Percentiles rank a stretch among this genome's conserved stretches.
These are phyloP conservation scores for Jaapia argillacea DNA, from an alignment of 768 basidiomycete genomes.

Conservation along the genomic window DNA sequence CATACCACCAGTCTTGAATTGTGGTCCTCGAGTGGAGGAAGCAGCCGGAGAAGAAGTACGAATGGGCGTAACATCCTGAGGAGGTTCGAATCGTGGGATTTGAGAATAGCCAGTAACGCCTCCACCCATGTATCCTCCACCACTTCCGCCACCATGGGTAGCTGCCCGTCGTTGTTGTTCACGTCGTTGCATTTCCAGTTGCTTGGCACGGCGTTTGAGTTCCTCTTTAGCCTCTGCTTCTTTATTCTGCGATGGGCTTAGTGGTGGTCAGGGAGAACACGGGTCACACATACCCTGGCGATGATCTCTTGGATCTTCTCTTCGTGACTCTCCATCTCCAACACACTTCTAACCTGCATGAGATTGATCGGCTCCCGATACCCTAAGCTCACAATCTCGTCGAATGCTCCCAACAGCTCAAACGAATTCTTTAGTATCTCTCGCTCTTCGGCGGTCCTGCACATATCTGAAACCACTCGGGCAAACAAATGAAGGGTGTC, in stretches of 20 bases:
- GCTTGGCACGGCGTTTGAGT: conserved; percentile 94
- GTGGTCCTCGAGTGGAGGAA: conserved; percentile 48
- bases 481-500: conserved; percentile 93
- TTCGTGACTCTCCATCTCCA: conserved; percentile 89
- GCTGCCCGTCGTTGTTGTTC: conserved; percentile 82
- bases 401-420: conserved; percentile 90
- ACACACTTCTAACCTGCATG: conserved; percentile 65
- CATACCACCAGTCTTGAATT: conserved; percentile 95
- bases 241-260: conserved; percentile 59
- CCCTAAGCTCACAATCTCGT: conserved; percentile 90
- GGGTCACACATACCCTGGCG: conserved; percentile 52
- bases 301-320: conserved; percentile 98
- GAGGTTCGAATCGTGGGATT: conserved; percentile 61
- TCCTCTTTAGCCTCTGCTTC: conserved; percentile 99
- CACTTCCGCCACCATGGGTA: conserved; percentile 36
- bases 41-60: conserved; percentile 36
- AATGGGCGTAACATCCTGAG: conserved; percentile 37
- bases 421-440: conserved; percentile 89
- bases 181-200: conserved; percentile 94
- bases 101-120: conserved; percentile 63
- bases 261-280: background rate
- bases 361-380: conserved; percentile 73
- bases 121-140: conserved; percentile 55
- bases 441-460: conserved; percentile 76
- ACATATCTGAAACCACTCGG: conserved; percentile 87